Conservation (phyloP, 768 basidiomycete genomes). For the Boletus subcaerulescens region DNA sequence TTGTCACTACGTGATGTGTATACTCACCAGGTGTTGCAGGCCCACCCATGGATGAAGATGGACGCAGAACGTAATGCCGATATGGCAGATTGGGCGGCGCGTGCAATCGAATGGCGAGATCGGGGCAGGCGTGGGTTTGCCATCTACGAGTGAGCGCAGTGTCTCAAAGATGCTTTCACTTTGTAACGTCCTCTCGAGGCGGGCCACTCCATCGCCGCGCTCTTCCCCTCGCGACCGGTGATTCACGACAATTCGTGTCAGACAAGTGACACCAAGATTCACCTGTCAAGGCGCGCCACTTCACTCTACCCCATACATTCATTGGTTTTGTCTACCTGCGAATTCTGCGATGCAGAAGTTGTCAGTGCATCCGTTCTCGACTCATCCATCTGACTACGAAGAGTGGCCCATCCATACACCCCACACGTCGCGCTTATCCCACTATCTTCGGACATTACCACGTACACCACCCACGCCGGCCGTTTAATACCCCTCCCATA, state of each 20-base stretch:
- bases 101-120: constrained; percentile 43
- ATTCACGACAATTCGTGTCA: constrained; percentile 4
- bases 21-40: constrained; percentile 34
- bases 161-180: not conserved
- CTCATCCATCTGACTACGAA: not conserved
- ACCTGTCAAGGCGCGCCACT: not conserved
- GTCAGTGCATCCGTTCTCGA: not conserved
- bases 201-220: constrained; percentile 20
- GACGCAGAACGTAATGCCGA: constrained; percentile 66
- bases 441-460: not conserved
- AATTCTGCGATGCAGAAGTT: not conserved
- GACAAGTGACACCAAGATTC: not conserved
- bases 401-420: not conserved
- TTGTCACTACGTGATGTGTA: not conserved
- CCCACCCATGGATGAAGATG: constrained; percentile 74
- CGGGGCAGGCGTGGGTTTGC: constrained; percentile 19
- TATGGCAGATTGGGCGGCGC: constrained; percentile 80
- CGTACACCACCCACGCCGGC: constrained; percentile 23
- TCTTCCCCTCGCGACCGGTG: constrained; percentile 23
- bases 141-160: constrained; percentile 24
- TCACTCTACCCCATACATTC: not conserved
- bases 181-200: constrained; percentile 16
- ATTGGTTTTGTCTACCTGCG: not conserved
- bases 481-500: constrained; percentile 28
- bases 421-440: not conserved